Base-by-base conservation (phyloP, 768 basidiomycete species). In the Amanita thiersii region DNA sequence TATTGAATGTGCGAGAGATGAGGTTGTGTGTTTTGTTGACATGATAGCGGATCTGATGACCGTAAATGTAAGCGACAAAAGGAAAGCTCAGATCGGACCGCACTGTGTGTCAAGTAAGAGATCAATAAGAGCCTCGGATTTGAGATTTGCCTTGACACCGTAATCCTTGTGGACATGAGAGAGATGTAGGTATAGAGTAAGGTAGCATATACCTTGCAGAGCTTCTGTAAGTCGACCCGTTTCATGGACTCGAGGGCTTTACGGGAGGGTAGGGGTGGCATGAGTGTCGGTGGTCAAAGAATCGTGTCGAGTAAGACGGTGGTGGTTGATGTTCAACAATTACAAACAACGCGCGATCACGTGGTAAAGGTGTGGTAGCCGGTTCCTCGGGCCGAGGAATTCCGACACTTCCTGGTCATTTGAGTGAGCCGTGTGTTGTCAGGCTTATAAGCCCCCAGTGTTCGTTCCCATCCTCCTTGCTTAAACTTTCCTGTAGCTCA, bases 111-210 rank as follows among this genome's bases (percentile, higher is more conserved):
- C 75, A 10, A 85, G 63, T 19, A 89, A 63, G 12, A 85, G 66
- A 54, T 86, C 81, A 52, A 89, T 86, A 48, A 89, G 65, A 35
- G 76, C 79, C 52, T 86, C 83, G 17, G 82, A 75, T 65, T 85
- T 88, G 54, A 87, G 72, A 60, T 88, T 88, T 33, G 86, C 86
- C 60, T 75, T 84, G 47, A 89, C 75, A 44, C 85, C 84, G 54
- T 81, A 77, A 51, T 86, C 82, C 85, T 89, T 41, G 19, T 40
- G 36, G 46, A 30, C 30, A 41, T 24, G 42, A 30, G 30, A 14
- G 3, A 21, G 3, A 37, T 12, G 32, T 31, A 31, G 29, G 9
- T 14, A 44, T 36, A 28, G 17, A 24, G 7, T 21, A 28, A 15
- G 19, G 31, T 33, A 9, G 4, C 44, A 47, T 26, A n/a, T 50